Evolutionary conservation across 2,329 filamentous ascomycete genomes (phyloP), one percentile per base, ranked within the genome.

Genomic region (Penicillium sp.): DNA sequence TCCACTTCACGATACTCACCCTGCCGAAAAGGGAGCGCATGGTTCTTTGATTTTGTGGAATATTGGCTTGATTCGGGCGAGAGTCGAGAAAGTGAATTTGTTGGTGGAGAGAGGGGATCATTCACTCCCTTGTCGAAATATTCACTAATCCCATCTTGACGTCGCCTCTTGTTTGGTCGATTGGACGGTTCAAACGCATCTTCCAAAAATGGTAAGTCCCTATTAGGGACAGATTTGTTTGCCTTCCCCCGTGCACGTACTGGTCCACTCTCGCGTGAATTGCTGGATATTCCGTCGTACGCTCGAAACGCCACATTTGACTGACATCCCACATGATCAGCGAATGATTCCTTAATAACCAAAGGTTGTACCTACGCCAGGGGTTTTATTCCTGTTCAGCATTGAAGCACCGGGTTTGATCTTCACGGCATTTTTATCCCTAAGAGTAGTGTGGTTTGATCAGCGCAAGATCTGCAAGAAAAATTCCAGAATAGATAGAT

Each of bases 221-320:
- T 52, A 11, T 22, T 35, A 10, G 55, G 52, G 33, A 24, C 35
- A 5, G 51, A 24, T 39, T 57, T 52, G 7, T 37, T 64, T 47
- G 52, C 11, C 54, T 60, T 65, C 24, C 67, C 65, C 33, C 57
- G 61, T 10, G 67, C 69, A 39, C 67, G 70, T 39, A 73, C 66
- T n/a, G 73, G 68, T 7, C 71, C 71, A 53, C 72, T 75, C 26
- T 69, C 63, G 50, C 68, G 68, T 16, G 61, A 49, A 44, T 67
- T 66, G 3, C 48, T 46, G 14, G 68, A 65, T 35, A 74, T 57
- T 26, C 55, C 64, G 47, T 74, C 60, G 2, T 60, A 35, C 7
- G 70, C 70, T 37, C 58, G 67, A 41, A 67, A 64, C 8, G 61
- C 59, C n/a, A 54, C 47, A 22, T 27, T 55, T n/a, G 59, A 45